A percentile compares a stretch with the other conserved stretches of the same genome.
Conservation (phyloP, 2,329 filamentous ascomycete species). For the Colletotrichum sp. region DNA sequence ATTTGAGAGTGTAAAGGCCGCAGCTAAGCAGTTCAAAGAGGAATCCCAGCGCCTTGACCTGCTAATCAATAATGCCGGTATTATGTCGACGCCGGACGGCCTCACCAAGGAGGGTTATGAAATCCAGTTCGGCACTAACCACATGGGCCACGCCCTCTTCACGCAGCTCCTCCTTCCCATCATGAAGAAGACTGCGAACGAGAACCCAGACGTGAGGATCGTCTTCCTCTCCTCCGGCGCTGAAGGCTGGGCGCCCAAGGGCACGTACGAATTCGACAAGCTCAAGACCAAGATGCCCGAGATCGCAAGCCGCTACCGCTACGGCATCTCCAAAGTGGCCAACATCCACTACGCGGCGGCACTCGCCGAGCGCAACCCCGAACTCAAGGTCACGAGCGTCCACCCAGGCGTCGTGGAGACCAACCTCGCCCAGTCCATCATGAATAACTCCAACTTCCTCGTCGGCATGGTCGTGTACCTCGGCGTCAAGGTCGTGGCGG, state of each 20-base stretch:
- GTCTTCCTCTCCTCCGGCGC: slow-evolving; percentile 32
- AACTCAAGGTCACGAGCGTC: slow-evolving; percentile 30
- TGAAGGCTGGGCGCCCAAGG: slow-evolving; percentile 24
- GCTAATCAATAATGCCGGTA: slow-evolving; percentile 31
- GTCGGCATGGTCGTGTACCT: slow-evolving; percentile 99
- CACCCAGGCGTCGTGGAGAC: slow-evolving; percentile 35
- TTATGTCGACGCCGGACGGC: slow-evolving; percentile 29
- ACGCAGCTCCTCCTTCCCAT: slow-evolving; percentile 27
- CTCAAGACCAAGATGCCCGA: slow-evolving; percentile 29
- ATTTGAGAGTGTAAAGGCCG: slow-evolving; percentile 17
- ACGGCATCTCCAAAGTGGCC: slow-evolving; percentile 37
- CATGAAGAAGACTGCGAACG: slow-evolving; percentile 23
- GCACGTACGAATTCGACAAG: slow-evolving; percentile 33
- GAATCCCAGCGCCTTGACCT: slow-evolving; percentile 31
- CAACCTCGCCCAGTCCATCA: slow-evolving; percentile 23
- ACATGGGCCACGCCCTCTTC: slow-evolving; percentile 31
- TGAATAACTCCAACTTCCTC: slow-evolving; percentile 98
- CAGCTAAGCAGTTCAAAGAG: slow-evolving; percentile 12
- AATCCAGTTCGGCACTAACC: slow-evolving; percentile 34
- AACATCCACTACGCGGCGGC: slow-evolving; percentile 35
- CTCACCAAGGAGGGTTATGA: slow-evolving; percentile 33
- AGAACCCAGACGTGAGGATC: slow-evolving; percentile 29
- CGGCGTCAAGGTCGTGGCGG: slow-evolving; percentile 59
- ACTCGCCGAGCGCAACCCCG: slow-evolving; percentile 30
- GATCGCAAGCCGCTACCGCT: slow-evolving; percentile 27